Percentiles rank a stretch among this genome's conserved stretches.
These are phyloP conservation scores for Lycium ferocissimum DNA, from an alignment of 257 asterid genomes.

Conservation along the genomic window DNA sequence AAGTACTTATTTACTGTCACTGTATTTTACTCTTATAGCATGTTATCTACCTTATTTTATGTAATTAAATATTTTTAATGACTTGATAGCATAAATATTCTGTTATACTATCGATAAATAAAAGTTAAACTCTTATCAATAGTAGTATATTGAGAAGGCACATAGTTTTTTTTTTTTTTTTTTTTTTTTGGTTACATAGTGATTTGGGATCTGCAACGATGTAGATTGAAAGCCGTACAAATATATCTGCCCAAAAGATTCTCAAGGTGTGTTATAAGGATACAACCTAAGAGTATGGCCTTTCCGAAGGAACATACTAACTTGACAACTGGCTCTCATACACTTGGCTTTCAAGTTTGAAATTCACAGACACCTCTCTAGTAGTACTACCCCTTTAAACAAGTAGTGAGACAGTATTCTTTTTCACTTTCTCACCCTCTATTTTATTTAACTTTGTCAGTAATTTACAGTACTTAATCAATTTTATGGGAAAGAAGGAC, in stretches of 20 bases:
- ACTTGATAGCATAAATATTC: no score
- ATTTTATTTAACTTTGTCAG: background rate
- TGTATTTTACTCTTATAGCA: background rate
- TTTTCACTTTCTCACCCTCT: background rate
- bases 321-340: conserved; percentile 42
- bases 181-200: background rate
- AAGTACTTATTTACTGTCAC: no score
- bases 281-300: conserved; percentile 48
- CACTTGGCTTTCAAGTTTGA: conserved; percentile 17
- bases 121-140: no score
- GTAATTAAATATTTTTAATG: no score
- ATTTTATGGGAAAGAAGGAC: background rate
- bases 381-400: background rate
- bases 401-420: background rate
- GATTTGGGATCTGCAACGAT: conserved; percentile 41
- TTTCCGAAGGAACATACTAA: conserved; percentile 42
- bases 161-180: background rate
- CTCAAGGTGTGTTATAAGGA: conserved; percentile 47
- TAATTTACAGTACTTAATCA: background rate
- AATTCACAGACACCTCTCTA: background rate
- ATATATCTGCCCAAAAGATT: conserved; percentile 45
- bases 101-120: no score
- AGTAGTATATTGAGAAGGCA: background rate
- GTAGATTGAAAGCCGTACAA: conserved; percentile 48
- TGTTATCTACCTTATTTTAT: background rate